phyloP scores from a whole-genome alignment of 495 filamentous ascomycete genomes.

The Rusavskia elegans region DNA sequence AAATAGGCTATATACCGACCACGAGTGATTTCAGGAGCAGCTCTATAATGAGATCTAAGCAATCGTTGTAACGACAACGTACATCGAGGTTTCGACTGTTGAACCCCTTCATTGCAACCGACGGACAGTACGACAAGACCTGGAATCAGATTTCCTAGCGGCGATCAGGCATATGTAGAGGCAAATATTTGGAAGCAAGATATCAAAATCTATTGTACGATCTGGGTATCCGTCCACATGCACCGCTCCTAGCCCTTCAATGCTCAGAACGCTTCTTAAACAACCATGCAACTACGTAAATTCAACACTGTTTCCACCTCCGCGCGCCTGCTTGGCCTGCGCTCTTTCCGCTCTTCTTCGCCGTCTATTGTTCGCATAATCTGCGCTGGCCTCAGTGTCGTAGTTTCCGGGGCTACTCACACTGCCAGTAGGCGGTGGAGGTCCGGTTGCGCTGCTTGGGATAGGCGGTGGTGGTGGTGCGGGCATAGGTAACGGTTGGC shows the following conservation, averaged over 20 bases:
- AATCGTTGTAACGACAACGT: no score
- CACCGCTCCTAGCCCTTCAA: not conserved
- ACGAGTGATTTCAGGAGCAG: no score
- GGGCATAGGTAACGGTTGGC: slow-evolving; percentile 6
- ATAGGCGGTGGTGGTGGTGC: slow-evolving; percentile 13
- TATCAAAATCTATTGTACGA: no score
- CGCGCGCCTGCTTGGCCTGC: slow-evolving; percentile 29
- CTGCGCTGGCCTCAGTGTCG: slow-evolving; percentile 37
- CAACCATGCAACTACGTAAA: slow-evolving; percentile 4
- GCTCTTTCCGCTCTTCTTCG: slow-evolving; percentile 36
- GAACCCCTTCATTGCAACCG: no score
- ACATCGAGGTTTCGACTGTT: no score
- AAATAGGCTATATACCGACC: no score
- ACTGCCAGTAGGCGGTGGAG: slow-evolving; percentile 23
- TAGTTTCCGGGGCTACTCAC: slow-evolving; percentile 25
- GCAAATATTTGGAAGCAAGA: no score
- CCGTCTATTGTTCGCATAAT: slow-evolving; percentile 36
- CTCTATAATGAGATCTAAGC: no score
- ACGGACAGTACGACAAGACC: no score
- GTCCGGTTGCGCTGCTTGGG: slow-evolving; percentile 21
- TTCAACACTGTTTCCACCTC: slow-evolving; percentile 13
- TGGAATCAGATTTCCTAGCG: no score
- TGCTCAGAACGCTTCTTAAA: not conserved
- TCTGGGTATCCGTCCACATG: no score
- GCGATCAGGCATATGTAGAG: no score